phyloP scores from a whole-genome alignment of 2,329 filamentous ascomycete genomes.

The Phaeosphaeriaceae sp. region DNA sequence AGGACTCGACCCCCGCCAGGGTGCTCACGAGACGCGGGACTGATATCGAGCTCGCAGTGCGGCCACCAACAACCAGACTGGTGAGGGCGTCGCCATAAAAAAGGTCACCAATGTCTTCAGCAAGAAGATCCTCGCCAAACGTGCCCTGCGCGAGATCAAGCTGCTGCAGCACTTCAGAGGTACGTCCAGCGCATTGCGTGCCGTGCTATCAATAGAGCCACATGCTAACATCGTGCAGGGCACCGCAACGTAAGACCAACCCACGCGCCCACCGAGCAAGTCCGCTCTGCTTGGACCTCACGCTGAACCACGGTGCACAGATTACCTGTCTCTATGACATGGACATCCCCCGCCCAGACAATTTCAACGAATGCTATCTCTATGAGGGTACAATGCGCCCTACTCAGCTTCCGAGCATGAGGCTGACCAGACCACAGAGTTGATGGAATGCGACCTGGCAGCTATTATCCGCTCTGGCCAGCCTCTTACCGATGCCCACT shows the following conservation, averaged over 20 bases:
- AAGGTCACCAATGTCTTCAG: slow-evolving; percentile 99
- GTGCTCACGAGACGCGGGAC: slow-evolving; percentile 10
- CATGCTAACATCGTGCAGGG: slow-evolving; percentile 42
- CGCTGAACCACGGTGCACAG: slow-evolving; percentile 61
- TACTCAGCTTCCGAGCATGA: not conserved
- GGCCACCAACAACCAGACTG: slow-evolving; percentile 87
- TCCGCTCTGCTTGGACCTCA: slow-evolving; percentile 9
- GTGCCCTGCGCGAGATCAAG: slow-evolving; percentile 97
- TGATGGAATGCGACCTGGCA: slow-evolving; percentile 99
- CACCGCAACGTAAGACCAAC: slow-evolving; percentile 55
- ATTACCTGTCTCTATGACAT: slow-evolving; percentile 99
- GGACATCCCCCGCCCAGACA: slow-evolving; percentile 96
- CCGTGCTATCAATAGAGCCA: slow-evolving; percentile 3
- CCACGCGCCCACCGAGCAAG: slow-evolving; percentile 1
- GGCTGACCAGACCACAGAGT: slow-evolving; percentile 66
- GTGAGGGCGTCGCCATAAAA: slow-evolving; percentile 96
- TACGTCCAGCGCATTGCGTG: slow-evolving; percentile 19
- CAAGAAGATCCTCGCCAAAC: slow-evolving; percentile 99
- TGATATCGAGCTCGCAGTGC: slow-evolving; percentile 66
- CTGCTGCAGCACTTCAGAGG: slow-evolving; percentile 93
- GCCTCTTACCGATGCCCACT: slow-evolving; percentile 96
- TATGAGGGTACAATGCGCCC: slow-evolving; percentile 77
- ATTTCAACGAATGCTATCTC: slow-evolving; percentile 98
- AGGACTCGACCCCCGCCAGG: slow-evolving; percentile 43
- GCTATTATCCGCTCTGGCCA: slow-evolving; percentile 98